phyloP scores from a whole-genome alignment of 805 yeast genomes.

The Wickerhamiella spandovensis region DNA sequence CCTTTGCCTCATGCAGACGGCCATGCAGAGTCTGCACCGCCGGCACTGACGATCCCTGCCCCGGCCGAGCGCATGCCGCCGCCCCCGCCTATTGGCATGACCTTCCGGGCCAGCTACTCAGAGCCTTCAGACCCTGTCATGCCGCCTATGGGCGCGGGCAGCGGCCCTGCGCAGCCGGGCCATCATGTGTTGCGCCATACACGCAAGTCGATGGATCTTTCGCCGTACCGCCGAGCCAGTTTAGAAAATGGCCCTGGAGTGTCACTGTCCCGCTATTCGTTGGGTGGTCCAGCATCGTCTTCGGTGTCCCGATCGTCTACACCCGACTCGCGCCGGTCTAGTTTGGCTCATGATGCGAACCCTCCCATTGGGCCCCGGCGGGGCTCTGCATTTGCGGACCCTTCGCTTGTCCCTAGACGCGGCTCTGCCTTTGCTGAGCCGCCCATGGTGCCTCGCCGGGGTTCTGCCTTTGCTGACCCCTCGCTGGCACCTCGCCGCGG shows the following conservation, averaged over 20 bases:
- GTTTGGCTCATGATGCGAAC: not conserved
- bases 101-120: not conserved
- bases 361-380: not conserved
- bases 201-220: not conserved
- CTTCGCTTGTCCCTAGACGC: not conserved
- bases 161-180: not conserved
- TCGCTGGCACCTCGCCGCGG: not conserved
- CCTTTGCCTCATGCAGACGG: not conserved
- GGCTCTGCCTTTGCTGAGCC: not conserved
- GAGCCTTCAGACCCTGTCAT: not conserved
- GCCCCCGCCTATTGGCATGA: not conserved
- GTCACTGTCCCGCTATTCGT: constrained; percentile 3
- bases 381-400: not conserved
- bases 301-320: not conserved
- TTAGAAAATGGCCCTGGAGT: not conserved
- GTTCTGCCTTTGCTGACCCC: not conserved
- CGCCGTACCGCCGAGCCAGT: constrained; percentile 1
- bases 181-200: not conserved
- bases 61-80: not conserved
- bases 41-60: not conserved
- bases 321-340: constrained; percentile 6
- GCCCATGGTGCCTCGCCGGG: not conserved
- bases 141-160: not conserved
- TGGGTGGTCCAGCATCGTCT: not conserved
- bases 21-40: not conserved